Conservation (phyloP, 192 early-diverging fungal species). For the Gonapodya prolifera region DNA sequence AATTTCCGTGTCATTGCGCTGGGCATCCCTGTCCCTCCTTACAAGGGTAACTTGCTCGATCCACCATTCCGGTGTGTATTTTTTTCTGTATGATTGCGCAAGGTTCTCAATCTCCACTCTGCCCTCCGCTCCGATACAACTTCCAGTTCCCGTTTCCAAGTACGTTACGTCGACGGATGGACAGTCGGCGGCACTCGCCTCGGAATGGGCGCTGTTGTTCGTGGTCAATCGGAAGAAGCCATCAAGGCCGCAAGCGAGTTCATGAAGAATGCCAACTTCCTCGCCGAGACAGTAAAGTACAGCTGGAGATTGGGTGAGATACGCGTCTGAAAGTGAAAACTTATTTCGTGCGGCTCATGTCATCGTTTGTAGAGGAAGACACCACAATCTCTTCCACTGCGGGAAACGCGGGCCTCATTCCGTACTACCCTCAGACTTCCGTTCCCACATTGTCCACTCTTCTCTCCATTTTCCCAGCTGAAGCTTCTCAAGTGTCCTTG, state of each 20-base stretch:
- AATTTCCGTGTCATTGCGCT: conserved; percentile 62
- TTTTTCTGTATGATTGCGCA: background rate
- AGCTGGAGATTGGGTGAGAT: conserved; percentile 2
- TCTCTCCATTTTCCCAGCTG: background rate
- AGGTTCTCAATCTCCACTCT: too few relatives aligned
- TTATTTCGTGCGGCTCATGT: background rate
- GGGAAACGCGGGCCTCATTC: background rate
- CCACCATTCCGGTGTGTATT: conserved; percentile 47
- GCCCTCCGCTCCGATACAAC: too few relatives aligned
- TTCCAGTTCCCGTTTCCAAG: conserved; percentile 57
- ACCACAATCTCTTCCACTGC: background rate
- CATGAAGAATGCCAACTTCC: background rate
- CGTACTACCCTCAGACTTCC: conserved; percentile 1
- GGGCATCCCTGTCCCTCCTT: conserved; percentile 49
- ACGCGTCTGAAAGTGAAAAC: background rate
- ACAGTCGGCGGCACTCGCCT: background rate
- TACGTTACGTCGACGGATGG: conserved; percentile 23
- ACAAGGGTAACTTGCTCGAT: conserved; percentile 40
- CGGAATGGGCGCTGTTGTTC: background rate
- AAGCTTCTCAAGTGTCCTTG: background rate
- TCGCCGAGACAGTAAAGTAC: background rate
- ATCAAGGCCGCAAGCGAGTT: background rate
- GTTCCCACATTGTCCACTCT: background rate
- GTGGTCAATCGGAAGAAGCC: background rate
- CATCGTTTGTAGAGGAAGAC: background rate